Evolutionary conservation across 2,329 filamentous ascomycete species (phyloP).

Genomic region (Pseudogymnoascus sp.): DNA sequence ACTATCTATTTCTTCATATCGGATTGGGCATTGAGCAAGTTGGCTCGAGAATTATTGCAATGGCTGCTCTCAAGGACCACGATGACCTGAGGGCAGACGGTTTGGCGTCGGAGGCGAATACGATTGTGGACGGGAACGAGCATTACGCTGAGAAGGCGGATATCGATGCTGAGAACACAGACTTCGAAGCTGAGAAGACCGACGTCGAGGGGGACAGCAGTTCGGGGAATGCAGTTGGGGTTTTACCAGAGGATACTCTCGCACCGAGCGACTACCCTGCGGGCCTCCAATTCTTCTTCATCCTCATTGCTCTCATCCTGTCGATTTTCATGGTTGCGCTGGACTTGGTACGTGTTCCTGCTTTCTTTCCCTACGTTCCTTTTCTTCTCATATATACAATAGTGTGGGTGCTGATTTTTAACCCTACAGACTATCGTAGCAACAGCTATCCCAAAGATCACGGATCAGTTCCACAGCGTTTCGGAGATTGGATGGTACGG

Average conservation of each 20-base stretch:
- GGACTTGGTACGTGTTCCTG: conserved; percentile 36
- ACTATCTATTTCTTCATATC: too few relatives aligned
- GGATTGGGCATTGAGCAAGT: too few relatives aligned
- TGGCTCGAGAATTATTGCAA: background rate
- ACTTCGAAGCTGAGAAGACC: background rate
- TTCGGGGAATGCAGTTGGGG: background rate
- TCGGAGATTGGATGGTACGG: conserved; percentile 27
- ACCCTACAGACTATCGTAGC: conserved; percentile 39
- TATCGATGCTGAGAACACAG: background rate
- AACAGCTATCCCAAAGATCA: conserved; percentile 45
- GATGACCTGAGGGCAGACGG: background rate
- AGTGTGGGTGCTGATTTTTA: background rate
- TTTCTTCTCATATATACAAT: background rate
- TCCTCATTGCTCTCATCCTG: conserved; percentile 2
- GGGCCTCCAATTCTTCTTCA: background rate
- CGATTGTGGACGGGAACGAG: background rate
- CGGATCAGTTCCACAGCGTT: conserved; percentile 21
- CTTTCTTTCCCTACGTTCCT: conserved; percentile 36
- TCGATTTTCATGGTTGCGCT: conserved; percentile 15
- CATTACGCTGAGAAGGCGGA: background rate
- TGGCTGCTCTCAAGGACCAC: background rate
- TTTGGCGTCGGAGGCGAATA: background rate
- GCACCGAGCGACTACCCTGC: background rate
- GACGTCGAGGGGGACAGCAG: background rate
- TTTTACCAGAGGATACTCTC: background rate